Evolutionary conservation across 2,329 filamentous ascomycete species (phyloP).

Genomic region (Fusarium pilosicola): DNA sequence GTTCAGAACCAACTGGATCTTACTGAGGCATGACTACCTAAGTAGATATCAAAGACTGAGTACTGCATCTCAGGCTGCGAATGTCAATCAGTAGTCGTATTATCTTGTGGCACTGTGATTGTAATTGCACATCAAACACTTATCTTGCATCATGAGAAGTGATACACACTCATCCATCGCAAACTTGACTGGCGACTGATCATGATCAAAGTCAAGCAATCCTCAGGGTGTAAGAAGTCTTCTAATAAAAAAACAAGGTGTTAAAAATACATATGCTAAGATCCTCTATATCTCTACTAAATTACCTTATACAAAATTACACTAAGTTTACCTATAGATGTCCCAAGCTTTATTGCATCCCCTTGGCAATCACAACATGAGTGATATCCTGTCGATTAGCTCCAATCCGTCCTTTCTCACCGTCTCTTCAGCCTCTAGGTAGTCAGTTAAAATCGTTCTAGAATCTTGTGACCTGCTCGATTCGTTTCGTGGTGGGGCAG

Average conservation of each 20-base stretch:
- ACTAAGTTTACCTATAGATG: too few relatives aligned
- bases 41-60: not conserved
- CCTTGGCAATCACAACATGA: not conserved
- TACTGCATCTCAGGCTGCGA: not conserved
- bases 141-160: not conserved
- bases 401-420: conserved; percentile 7
- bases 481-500: conserved; percentile 37
- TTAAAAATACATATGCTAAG: too few relatives aligned
- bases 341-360: too few relatives aligned
- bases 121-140: not conserved
- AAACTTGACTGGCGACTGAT: too few relatives aligned
- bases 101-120: not conserved
- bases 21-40: not conserved
- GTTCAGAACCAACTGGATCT: not conserved
- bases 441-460: conserved; percentile 1
- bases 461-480: conserved; percentile 37
- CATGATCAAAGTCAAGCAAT: not conserved
- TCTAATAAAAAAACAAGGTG: too few relatives aligned
- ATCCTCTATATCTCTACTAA: too few relatives aligned
- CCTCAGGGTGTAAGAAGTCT: too few relatives aligned
- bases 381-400: not conserved
- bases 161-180: not conserved
- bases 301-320: too few relatives aligned
- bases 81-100: not conserved
- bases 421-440: conserved; percentile 19